Evolutionary conservation across 768 basidiomycete species (phyloP), one percentile per base, ranked within the genome.

Genomic region (Boletus sp.): DNA sequence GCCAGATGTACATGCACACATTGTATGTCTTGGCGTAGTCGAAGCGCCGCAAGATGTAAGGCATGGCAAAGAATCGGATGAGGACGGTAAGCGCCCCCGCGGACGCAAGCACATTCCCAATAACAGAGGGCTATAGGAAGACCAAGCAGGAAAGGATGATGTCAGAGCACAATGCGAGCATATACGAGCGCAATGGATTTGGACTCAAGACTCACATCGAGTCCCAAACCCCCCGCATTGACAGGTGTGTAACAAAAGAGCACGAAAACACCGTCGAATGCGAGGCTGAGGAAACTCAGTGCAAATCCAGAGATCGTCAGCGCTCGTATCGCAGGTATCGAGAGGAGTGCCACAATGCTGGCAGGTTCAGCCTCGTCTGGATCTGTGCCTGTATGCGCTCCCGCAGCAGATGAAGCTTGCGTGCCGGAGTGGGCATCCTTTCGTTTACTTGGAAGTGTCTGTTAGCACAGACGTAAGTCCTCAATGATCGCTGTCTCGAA

Each of bases 181-280:
- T n/a, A n/a, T n/a, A n/a, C n/a, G n/a, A 46, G 15, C 24, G 7
- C n/a, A n/a, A n/a, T n/a, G n/a, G n/a, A n/a, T n/a, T n/a, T n/a
- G n/a, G n/a, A n/a, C 28, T 78, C 61, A 60, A 51, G 5, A 18
- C 62, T 55, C 20, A 85, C 86, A 30, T 79, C 74, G 55, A 86
- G 81, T 5, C 75, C 75, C 7, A 88, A 72, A 5, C 86, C 86
- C 5, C 86, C 86, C 0, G 75, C 63, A 36, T 73, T 56, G 15
- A 87, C 66, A 15, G 83, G 75, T 4, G 86, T 81, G 64, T 85
- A 89, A 57, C 82, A 85, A 63, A 83, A 84, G n/a, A 88, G 76
- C 6, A 83, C 80, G 61, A 87, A 86, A 4, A 85, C 78, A 17
- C 35, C 82, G 51, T 86, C 84, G 61, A 84, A 88, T 1, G 79